Evolutionary conservation across 805 yeast genomes (phyloP), one percentile per base, ranked within the genome.

Genomic region (Lachancea lanzarotensis): DNA sequence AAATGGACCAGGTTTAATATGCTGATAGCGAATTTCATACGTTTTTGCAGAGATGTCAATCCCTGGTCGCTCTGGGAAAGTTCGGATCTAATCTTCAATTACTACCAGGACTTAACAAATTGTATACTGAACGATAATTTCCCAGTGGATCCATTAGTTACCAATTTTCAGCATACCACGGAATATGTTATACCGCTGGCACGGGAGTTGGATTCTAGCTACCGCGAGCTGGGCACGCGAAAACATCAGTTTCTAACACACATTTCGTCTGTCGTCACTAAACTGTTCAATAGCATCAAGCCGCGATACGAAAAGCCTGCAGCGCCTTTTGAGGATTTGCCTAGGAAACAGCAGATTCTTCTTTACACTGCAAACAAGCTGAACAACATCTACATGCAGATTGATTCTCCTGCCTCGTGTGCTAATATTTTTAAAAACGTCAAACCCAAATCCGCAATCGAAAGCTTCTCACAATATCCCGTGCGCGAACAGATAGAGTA

Each of bases 261-360:
- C 57, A 55, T 76, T 19, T 79, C 87, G 0, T 68, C 80, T 3
- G 62, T 78, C 2, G 64, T 82, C 15, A 66, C 83, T 40, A 76
- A 74, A 52, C 62, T 79, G 25, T 81, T 82, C 66, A 82, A 82
- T 54, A 71, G 79, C 42, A 76, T 78, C 32, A 69, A 86, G 33
- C 74, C 79, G 51, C 63, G 72, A 52, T 56, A 67, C 49, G 52
- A 56, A n/a, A 66, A 58, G 45, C 42, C 62, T 46, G 16, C 46
- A 45, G 32, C 22, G 29, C 22, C 32, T 45, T 52, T 42, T 39
- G 51, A 43, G 4, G 33, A 43, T 3, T 26, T 51, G 17, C 53
- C 61, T 2, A 54, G 46, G 29, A 78, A 79, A 52, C 78, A 74
- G 49, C 58, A 68, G 19, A 72, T 79, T 26, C 65, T 81, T 37